Conservation (phyloP, 768 basidiomycete species). For the Leccinellum rugosiceps region DNA sequence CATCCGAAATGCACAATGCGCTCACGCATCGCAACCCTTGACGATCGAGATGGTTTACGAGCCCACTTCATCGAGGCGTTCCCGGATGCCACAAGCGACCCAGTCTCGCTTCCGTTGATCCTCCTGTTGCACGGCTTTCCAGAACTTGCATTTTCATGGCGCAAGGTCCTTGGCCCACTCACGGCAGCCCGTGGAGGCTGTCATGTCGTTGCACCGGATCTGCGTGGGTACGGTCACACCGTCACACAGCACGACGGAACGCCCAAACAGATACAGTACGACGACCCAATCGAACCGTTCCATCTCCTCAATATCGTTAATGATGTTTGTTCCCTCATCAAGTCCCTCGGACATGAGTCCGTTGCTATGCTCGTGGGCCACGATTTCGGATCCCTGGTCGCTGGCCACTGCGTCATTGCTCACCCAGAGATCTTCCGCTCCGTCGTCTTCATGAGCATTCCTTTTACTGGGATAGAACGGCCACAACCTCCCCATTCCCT, state of each 20-base stretch:
- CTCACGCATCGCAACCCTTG: conserved; percentile 37
- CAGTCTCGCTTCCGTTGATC: conserved; percentile 41
- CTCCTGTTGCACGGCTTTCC: conserved; percentile 66
- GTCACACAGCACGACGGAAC: conserved; percentile 24
- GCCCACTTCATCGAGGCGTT: conserved; percentile 50
- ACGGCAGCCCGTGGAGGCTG: conserved; percentile 42
- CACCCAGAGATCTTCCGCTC: conserved; percentile 54
- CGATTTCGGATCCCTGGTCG: conserved; percentile 55
- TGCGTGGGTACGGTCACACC: conserved; percentile 51
- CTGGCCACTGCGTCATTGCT: conserved; percentile 50
- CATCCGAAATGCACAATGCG: conserved; percentile 35
- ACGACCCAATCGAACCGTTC: conserved; percentile 50
- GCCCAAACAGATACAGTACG: conserved; percentile 32
- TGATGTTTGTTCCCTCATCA: conserved; percentile 51
- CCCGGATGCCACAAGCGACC: conserved; percentile 21
- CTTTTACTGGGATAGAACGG: conserved; percentile 47
- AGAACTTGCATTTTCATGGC: conserved; percentile 64
- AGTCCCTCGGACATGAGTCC: conserved; percentile 45
- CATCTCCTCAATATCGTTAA: conserved; percentile 48
- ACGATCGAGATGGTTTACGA: conserved; percentile 41
- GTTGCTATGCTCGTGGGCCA: conserved; percentile 56
- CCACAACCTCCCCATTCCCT: conserved; percentile 15
- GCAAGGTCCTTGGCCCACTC: conserved; percentile 53
- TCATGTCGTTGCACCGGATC: conserved; percentile 62
- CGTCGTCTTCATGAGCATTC: conserved; percentile 58